A percentile compares a stretch with the other conserved stretches of the same genome.
Conservation (phyloP, 495 filamentous ascomycete species). For the Ramalina intermedia region DNA sequence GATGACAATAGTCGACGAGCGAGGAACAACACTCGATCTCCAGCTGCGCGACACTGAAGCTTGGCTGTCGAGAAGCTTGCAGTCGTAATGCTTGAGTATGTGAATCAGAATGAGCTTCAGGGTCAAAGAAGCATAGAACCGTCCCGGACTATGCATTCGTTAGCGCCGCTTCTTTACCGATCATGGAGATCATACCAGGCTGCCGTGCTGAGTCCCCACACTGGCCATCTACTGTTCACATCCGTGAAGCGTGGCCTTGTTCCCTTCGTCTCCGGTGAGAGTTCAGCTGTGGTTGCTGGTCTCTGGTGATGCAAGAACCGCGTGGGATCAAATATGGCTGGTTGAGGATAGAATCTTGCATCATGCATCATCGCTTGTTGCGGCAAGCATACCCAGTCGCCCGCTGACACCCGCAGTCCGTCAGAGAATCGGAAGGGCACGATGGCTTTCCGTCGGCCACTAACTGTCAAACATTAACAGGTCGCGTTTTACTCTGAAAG, state of each 20-base stretch:
- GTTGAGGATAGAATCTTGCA: conserved; percentile 1
- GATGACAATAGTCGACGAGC: too few relatives aligned
- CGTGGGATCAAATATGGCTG: background rate
- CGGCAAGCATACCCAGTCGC: conserved; percentile 5
- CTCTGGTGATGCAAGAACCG: background rate
- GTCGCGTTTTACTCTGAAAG: too few relatives aligned
- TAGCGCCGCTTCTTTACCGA: too few relatives aligned
- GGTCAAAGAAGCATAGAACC: conserved; percentile 7
- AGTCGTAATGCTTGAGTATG: conserved; percentile 7
- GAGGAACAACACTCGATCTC: background rate
- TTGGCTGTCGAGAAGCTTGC: conserved; percentile 1
- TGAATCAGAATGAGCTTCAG: conserved; percentile 9
- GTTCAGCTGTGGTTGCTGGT: too few relatives aligned
- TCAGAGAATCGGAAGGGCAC: conserved; percentile 5
- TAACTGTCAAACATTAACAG: background rate
- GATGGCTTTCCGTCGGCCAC: conserved; percentile 6
- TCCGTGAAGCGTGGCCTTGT: too few relatives aligned
- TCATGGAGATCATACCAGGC: too few relatives aligned
- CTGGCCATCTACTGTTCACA: too few relatives aligned
- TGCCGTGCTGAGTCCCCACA: too few relatives aligned
- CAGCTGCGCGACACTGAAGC: conserved; percentile 1
- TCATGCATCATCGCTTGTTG: conserved; percentile 6
- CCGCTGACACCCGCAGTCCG: background rate
- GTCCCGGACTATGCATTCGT: conserved; percentile 2
- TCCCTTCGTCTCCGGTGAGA: too few relatives aligned